These are phyloP conservation scores for Botryotinia convoluta DNA, from an alignment of 2,329 filamentous ascomycete genomes.

Conservation along the genomic window DNA sequence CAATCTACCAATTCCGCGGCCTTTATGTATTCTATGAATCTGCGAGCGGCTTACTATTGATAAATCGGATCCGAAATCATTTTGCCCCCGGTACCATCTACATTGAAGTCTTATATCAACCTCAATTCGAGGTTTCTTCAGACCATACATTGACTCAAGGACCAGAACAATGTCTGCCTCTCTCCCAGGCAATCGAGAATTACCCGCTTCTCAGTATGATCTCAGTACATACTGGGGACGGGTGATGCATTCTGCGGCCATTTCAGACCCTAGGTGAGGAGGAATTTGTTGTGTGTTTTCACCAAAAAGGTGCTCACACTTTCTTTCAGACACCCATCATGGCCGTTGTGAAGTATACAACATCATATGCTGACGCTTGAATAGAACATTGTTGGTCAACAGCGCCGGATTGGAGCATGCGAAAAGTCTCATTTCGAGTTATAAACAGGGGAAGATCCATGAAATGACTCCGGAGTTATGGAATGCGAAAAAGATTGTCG, in stretches of 20 bases:
- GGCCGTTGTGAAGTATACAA: slow-evolving; percentile 9
- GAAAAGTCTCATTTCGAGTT: slow-evolving; percentile 75
- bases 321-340: slow-evolving; percentile 17
- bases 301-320: slow-evolving; percentile 31
- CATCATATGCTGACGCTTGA: slow-evolving; percentile 26
- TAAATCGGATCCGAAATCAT: slow-evolving; percentile 5
- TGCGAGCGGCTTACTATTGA: slow-evolving; percentile 4
- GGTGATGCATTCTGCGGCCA: slow-evolving; percentile 81
- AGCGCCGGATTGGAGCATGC: slow-evolving; percentile 77
- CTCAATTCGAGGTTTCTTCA: not conserved
- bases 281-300: slow-evolving; percentile 28
- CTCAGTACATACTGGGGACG: slow-evolving; percentile 92
- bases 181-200: slow-evolving; percentile 68
- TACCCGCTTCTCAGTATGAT: slow-evolving; percentile 90
- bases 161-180: slow-evolving; percentile 59
- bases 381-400: slow-evolving; percentile 82
- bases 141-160: not conserved
- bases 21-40: not conserved
- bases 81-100: not conserved
- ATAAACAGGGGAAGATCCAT: slow-evolving; percentile 78
- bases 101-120: not conserved
- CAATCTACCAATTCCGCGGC: not conserved
- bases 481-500: slow-evolving; percentile 94
- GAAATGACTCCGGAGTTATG: slow-evolving; percentile 89
- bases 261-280: slow-evolving; percentile 92